A percentile compares a stretch with the other conserved stretches of the same genome.
Evolutionary conservation across 2,329 filamentous ascomycete genomes (phyloP).

Genomic region (Cytospora paraplurivora): DNA sequence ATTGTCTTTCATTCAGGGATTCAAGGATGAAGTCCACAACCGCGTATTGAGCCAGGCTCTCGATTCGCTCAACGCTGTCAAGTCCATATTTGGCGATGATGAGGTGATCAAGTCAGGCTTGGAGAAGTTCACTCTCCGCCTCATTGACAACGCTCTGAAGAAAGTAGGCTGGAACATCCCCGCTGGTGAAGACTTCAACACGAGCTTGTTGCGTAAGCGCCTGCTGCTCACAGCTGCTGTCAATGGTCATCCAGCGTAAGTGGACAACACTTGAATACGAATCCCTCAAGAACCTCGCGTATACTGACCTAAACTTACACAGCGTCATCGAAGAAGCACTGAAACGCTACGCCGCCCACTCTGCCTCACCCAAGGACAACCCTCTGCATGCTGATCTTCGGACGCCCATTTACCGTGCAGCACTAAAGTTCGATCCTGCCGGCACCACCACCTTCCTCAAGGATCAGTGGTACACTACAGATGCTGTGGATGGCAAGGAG

Average conservation of each 20-base stretch:
- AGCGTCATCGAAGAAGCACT: conserved; percentile 73
- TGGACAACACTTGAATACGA: conserved; percentile 22
- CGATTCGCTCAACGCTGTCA: conserved; percentile 73
- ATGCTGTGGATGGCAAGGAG: conserved; percentile 88
- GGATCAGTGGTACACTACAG: conserved; percentile 80
- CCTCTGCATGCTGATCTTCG: conserved; percentile 82
- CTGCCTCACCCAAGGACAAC: conserved; percentile 64
- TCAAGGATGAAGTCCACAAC: conserved; percentile 78
- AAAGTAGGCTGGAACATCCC: conserved; percentile 84
- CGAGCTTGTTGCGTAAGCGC: conserved; percentile 78
- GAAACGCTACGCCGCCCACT: conserved; percentile 79
- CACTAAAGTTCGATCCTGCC: conserved; percentile 69
- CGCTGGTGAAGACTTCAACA: conserved; percentile 78
- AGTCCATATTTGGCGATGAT: conserved; percentile 82
- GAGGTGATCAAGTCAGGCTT: conserved; percentile 71
- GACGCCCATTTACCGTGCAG: conserved; percentile 76
- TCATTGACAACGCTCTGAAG: conserved; percentile 74
- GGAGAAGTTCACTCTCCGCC: conserved; percentile 75
- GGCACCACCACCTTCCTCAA: conserved; percentile 73
- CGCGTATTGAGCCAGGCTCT: conserved; percentile 89
- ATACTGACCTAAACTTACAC: conserved; percentile 27
- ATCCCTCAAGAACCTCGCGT: not conserved
- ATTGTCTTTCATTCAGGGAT: conserved; percentile 81
- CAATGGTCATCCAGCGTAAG: conserved; percentile 74
- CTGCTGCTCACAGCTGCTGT: conserved; percentile 75